Conservation (phyloP, 495 filamentous ascomycete species). For the Aspergillus nidulans region DNA sequence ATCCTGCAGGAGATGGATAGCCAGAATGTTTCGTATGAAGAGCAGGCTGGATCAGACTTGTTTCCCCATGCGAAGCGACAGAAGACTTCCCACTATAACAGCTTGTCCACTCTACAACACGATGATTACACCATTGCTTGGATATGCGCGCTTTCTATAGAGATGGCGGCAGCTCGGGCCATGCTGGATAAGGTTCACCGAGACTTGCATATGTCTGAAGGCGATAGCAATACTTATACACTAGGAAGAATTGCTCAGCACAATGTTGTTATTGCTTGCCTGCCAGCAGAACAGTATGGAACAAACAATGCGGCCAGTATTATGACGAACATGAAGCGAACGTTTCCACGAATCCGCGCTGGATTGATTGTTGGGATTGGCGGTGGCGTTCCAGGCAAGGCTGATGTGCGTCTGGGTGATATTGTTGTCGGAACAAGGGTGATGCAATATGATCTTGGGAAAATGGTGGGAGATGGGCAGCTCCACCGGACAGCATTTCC, state of each 20-base stretch:
- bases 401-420: constrained; percentile 30
- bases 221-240: constrained; percentile 28
- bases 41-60: not conserved
- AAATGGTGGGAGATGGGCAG: constrained; percentile 17
- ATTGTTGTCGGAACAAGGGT: constrained; percentile 34
- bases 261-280: constrained; percentile 42
- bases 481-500: constrained; percentile 13
- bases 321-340: constrained; percentile 17
- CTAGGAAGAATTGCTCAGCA: constrained; percentile 33
- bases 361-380: constrained; percentile 33
- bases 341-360: constrained; percentile 24
- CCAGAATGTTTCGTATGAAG: not conserved
- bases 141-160: constrained; percentile 32
- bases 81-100: not conserved
- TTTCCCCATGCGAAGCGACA: not conserved
- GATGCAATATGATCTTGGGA: constrained; percentile 41
- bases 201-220: not conserved
- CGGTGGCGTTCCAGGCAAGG: constrained; percentile 23
- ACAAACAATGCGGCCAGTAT: constrained; percentile 20
- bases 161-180: constrained; percentile 29
- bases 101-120: not conserved
- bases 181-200: constrained; percentile 31
- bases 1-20: not conserved
- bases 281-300: constrained; percentile 30
- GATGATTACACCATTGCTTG: constrained; percentile 32